Conservation (phyloP, 2,329 filamentous ascomycete species). For the Alternaria panax region DNA sequence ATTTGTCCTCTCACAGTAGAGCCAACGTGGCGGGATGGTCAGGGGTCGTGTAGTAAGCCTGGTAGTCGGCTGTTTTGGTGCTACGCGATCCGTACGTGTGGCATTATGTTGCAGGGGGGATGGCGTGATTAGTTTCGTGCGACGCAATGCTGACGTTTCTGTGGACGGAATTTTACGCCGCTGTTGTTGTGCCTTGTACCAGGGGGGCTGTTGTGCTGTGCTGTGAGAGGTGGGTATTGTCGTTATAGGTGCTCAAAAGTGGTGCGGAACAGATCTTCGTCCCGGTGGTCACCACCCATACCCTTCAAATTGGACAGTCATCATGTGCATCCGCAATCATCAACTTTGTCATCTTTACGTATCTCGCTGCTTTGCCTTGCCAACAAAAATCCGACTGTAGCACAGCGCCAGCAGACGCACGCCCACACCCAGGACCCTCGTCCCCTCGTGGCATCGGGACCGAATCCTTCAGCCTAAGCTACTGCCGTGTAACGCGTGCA, state of each 20-base stretch:
- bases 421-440: conserved; percentile 13
- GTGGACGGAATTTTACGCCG: background rate
- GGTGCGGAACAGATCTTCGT: conserved; percentile 3
- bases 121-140: conserved; percentile 12
- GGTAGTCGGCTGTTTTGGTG: conserved; percentile 10
- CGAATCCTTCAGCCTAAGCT: conserved; percentile 24
- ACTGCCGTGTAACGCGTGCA: conserved; percentile 41
- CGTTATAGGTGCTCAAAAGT: conserved; percentile 4
- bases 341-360: background rate
- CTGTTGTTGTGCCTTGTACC: conserved; percentile 8
- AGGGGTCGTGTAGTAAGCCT: conserved; percentile 10
- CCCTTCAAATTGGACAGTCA: background rate
- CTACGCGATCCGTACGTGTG: conserved; percentile 4
- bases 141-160: background rate
- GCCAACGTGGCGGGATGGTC: conserved; percentile 37
- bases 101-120: conserved; percentile 9
- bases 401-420: conserved; percentile 10
- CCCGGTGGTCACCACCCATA: background rate
- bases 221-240: conserved; percentile 1
- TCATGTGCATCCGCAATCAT: background rate
- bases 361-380: conserved; percentile 9
- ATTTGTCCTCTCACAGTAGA: conserved; percentile 23
- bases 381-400: conserved; percentile 9
- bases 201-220: background rate
- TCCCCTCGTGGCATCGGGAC: conserved; percentile 20